A percentile compares a stretch with the other conserved stretches of the same genome.
Conservation (phyloP, 2,329 filamentous ascomycete genomes). For the Ceratocystis lukuohia region DNA sequence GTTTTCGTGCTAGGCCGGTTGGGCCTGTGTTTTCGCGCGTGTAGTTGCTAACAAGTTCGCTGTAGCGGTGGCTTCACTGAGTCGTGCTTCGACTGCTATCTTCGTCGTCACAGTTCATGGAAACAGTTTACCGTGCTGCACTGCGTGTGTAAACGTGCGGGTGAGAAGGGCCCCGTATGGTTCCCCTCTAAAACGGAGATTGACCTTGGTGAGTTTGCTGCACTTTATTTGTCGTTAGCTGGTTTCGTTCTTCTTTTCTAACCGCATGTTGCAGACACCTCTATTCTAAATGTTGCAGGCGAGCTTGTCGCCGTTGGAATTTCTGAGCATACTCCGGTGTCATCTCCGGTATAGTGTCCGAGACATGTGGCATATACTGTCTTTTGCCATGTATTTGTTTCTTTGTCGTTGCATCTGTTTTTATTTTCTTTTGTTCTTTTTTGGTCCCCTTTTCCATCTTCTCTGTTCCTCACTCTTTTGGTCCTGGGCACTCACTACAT, state of each 20-base stretch:
- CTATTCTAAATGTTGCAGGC: conserved; percentile 14
- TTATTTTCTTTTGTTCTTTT: background rate
- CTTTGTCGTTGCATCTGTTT: background rate
- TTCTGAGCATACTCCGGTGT: background rate
- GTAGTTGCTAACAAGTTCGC: background rate
- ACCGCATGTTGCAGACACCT: conserved; percentile 2
- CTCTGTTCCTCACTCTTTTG: background rate
- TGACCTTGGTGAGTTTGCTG: conserved; percentile 14
- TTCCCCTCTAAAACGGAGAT: conserved; percentile 18
- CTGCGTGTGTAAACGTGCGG: conserved; percentile 15
- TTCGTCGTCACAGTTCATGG: conserved; percentile 15
- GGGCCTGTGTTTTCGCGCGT: background rate
- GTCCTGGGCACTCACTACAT: background rate
- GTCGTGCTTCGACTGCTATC: conserved; percentile 16
- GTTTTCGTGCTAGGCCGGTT: background rate
- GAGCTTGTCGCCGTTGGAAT: conserved; percentile 12
- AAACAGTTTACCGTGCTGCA: conserved; percentile 17
- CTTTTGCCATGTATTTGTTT: background rate
- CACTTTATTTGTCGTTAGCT: background rate
- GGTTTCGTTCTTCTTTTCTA: background rate
- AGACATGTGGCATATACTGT: background rate
- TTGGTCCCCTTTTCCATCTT: background rate
- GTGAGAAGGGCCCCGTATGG: conserved; percentile 17
- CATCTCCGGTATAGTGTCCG: conserved; percentile 3
- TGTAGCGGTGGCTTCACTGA: conserved; percentile 16